Conservation (phyloP, 139 green algal species). For the Nannochloris sp. region DNA sequence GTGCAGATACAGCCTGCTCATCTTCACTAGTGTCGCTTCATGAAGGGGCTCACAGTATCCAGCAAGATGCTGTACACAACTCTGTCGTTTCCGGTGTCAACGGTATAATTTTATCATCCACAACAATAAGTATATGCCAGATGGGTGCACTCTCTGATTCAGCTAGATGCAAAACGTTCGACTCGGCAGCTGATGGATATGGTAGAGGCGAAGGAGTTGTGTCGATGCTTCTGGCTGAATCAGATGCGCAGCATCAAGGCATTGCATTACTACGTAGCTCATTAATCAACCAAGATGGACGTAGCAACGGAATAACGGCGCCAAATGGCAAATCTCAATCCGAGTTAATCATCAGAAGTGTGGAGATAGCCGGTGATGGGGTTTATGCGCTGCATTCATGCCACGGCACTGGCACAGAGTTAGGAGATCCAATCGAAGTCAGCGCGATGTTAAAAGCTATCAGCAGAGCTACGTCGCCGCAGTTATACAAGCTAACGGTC, state of each 20-base stretch:
- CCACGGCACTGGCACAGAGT: slow-evolving; percentile 74
- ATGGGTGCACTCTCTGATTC: slow-evolving; percentile 10
- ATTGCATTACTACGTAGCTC: slow-evolving; percentile 21
- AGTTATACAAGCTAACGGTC: neutral
- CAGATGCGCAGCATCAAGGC: neutral
- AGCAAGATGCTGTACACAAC: neutral
- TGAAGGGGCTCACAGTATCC: slow-evolving; percentile 38
- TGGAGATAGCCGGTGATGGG: neutral
- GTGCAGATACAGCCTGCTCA: slow-evolving; percentile 70
- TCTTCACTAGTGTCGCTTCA: slow-evolving; percentile 70
- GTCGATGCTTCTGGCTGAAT: slow-evolving; percentile 11
- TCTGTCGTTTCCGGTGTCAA: slow-evolving; percentile 30
- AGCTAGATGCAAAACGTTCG: slow-evolving; percentile 49
- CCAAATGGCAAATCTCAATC: slow-evolving; percentile 48
- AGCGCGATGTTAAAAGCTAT: slow-evolving; percentile 32
- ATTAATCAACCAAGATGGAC: slow-evolving; percentile 46
- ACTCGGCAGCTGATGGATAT: slow-evolving; percentile 41
- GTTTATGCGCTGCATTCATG: slow-evolving; percentile 12
- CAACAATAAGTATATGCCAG: slow-evolving; percentile 25
- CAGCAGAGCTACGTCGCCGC: neutral
- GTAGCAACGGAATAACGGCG: slow-evolving; percentile 40
- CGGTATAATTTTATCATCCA: slow-evolving; percentile 20
- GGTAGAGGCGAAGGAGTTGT: slow-evolving; percentile 38
- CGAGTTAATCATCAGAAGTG: slow-evolving; percentile 15
- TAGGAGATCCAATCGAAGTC: slow-evolving; percentile 83